phyloP scores from a whole-genome alignment of 2,329 filamentous ascomycete genomes.

The Coniochaeta sp. region DNA sequence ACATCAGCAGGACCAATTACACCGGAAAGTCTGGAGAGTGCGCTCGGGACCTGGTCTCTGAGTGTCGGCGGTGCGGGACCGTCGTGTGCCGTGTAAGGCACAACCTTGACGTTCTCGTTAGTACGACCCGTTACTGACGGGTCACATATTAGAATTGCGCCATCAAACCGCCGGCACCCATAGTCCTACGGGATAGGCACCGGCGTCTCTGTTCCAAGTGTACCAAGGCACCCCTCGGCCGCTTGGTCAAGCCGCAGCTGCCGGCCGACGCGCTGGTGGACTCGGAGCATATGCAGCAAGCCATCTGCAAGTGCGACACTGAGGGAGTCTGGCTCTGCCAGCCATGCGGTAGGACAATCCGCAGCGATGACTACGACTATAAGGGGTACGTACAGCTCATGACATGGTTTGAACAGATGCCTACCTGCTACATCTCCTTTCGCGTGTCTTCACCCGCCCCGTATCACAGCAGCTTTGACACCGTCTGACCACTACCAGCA shows the following conservation, averaged over 20 bases:
- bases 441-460: neutral
- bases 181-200: slow-evolving; percentile 64
- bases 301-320: slow-evolving; percentile 43
- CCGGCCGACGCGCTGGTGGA: slow-evolving; percentile 38
- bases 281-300: slow-evolving; percentile 48
- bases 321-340: slow-evolving; percentile 76
- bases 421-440: neutral
- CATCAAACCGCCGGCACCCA: slow-evolving; percentile 68
- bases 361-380: slow-evolving; percentile 51
- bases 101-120: neutral
- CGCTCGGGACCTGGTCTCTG: slow-evolving; percentile 78
- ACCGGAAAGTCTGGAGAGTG: slow-evolving; percentile 68
- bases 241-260: slow-evolving; percentile 38
- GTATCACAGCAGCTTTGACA: neutral
- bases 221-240: slow-evolving; percentile 59
- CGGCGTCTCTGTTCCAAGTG: slow-evolving; percentile 75
- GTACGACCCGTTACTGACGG: slow-evolving; percentile 3
- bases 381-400: slow-evolving; percentile 32
- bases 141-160: slow-evolving; percentile 69
- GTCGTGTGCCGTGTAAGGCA: slow-evolving; percentile 72
- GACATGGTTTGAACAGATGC: neutral
- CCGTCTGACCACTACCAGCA: slow-evolving; percentile 30
- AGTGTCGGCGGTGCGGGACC: slow-evolving; percentile 69
- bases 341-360: slow-evolving; percentile 68
- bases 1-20: slow-evolving; percentile 35